Evolutionary conservation across 1,284 basidiomycete species (phyloP).

Genomic region (Afroboletus lepidellus): DNA sequence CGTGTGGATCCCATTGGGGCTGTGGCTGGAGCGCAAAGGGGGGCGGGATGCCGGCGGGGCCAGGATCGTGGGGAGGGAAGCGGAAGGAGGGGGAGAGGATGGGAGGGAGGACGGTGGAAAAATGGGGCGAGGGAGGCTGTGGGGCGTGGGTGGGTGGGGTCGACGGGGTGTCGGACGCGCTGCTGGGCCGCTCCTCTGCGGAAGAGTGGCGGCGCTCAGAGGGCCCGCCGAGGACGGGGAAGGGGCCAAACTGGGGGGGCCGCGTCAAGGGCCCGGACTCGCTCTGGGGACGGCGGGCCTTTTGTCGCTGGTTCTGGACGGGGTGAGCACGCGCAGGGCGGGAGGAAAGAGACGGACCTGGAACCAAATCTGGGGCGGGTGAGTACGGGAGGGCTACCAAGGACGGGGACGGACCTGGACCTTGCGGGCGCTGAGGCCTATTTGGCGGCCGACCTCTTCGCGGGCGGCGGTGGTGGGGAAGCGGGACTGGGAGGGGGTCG

Average conservation of each 20-base stretch:
- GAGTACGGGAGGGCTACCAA: conserved; percentile 17
- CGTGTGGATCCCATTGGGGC: conserved; percentile 56
- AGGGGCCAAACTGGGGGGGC: conserved; percentile 60
- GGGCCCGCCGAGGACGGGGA: conserved; percentile 46
- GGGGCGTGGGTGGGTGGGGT: no score
- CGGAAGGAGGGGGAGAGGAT: conserved; percentile 16
- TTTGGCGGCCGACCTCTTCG: conserved; percentile 79
- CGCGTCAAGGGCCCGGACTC: conserved; percentile 48
- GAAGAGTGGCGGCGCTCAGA: conserved; percentile 19
- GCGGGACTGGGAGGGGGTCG: conserved; percentile 55
- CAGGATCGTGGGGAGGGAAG: conserved; percentile 9
- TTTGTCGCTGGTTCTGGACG: conserved; percentile 74
- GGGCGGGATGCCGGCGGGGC: conserved; percentile 54
- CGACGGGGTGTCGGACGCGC: conserved; percentile 15
- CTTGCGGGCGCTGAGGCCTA: conserved; percentile 80
- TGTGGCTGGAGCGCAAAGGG: conserved; percentile 65
- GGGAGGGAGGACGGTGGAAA: no score
- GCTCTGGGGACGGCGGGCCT: conserved; percentile 65
- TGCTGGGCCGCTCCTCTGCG: conserved; percentile 17
- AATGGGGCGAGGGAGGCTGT: no score
- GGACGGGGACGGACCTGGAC: conserved; percentile 60
- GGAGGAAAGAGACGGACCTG: conserved; percentile 50
- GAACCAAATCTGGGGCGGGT: conserved; percentile 70
- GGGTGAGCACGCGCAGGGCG: conserved; percentile 9
- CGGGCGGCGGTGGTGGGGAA: conserved; percentile 83